Evolutionary conservation across 179 eudicot species (phyloP), one percentile per base, ranked within the genome.

Genomic region (Vitellaria paradoxa): DNA sequence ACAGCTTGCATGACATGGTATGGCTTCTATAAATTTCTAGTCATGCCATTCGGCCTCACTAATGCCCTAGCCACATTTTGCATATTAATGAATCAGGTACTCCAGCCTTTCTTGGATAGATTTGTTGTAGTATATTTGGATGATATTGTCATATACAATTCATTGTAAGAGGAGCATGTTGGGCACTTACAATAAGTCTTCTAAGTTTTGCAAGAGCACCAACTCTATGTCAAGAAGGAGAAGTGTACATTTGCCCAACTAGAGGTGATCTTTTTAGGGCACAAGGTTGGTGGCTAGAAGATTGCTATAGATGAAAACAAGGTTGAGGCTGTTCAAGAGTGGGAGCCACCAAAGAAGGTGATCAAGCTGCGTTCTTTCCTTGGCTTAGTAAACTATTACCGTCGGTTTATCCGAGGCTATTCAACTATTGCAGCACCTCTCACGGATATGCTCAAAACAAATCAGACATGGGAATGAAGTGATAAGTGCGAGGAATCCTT

Each of bases 391-490:
- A 62, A 62, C 40, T 62, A 62, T 8, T 23, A 62, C 5, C 30
- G 13, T 1, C 4, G 5, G 13, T 62, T 62, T 9, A 52, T 20
- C 20, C 3, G 23, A 74, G 50, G 78, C 0, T 74, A 79, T 59
- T 79, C 70, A 0, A 5, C 65, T 1, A 17, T 7, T 0, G 63
- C 40, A 9, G 30, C 77, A 5, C 71, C 70, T 0, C 15, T 75
- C 1, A 80, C 56, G 0, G 75, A 79, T 7, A 18, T 80, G 7
- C 13, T 72, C 0, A 80, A 75, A 70, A 80, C 75, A 70, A 30
- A 0, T 7, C 15, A 61, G 3, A 0, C 70, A 0, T 75, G 70
- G 53, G 49, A 14, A 0, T 80, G 75, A 79, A 0, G 7, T 0
- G 5, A 3, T 0, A 9, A 13, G 18, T 75, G 82, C 24, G 4